These are phyloP conservation scores for Vitis hybrid DNA, from an alignment of 177 flowering plant genomes.

Conservation along the genomic window DNA sequence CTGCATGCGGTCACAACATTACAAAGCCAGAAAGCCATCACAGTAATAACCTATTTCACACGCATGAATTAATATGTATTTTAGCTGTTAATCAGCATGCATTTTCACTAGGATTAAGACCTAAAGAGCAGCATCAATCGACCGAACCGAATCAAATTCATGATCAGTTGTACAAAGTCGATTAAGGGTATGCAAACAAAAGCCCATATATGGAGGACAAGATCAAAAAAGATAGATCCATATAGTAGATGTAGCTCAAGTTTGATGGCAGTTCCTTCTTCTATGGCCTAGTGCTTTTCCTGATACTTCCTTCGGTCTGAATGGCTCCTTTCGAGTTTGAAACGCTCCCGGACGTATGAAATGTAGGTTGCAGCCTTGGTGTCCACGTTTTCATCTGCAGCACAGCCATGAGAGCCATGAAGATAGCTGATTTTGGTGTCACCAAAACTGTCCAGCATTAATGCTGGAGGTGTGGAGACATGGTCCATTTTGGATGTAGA, in stretches of 20 bases:
- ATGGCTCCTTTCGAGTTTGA: slow-evolving; percentile 4
- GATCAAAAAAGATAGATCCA: too few relatives aligned
- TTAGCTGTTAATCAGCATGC: too few relatives aligned
- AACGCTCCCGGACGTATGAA: slow-evolving; percentile 6
- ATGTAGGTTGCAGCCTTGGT: slow-evolving; percentile 12
- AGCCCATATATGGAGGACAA: not conserved
- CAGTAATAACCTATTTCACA: not conserved
- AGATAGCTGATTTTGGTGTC: not conserved
- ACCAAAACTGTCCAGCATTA: not conserved
- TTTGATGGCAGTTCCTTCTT: too few relatives aligned
- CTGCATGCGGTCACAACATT: too few relatives aligned
- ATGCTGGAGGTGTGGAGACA: not conserved
- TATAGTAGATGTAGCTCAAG: too few relatives aligned
- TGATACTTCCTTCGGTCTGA: not conserved
- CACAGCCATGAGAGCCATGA: not conserved
- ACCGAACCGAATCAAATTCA: too few relatives aligned
- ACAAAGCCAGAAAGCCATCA: too few relatives aligned
- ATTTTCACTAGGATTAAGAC: not conserved
- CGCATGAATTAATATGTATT: not conserved
- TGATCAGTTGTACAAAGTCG: too few relatives aligned
- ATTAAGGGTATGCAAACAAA: not conserved
- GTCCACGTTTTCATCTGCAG: slow-evolving; percentile 19
- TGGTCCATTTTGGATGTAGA: not conserved
- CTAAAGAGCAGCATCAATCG: not conserved
- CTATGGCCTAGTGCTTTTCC: too few relatives aligned